Percentiles rank a stretch among this genome's conserved stretches.
Conservation (phyloP, 441 rosid genomes). For the Cnidoscolus chayamansa region DNA sequence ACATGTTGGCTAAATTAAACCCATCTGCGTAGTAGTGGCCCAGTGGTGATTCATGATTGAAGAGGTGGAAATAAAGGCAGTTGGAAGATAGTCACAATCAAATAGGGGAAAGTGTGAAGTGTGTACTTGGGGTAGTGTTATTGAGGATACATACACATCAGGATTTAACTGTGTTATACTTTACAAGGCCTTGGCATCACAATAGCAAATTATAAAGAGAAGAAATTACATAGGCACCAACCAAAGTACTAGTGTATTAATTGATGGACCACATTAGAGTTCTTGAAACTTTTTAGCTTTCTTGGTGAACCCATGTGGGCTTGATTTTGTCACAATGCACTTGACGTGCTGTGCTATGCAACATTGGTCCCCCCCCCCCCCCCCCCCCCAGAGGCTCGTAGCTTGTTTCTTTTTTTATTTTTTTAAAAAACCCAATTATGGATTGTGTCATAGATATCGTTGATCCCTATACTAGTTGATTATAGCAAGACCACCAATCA, state of each 20-base stretch:
- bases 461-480: too few relatives aligned
- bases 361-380: constrained; percentile 17
- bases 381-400: too few relatives aligned
- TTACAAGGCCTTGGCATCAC: too few relatives aligned
- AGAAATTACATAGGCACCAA: background rate
- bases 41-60: constrained; percentile 25
- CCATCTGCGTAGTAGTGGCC: constrained; percentile 3
- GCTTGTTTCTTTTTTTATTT: background rate
- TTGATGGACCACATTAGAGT: constrained; percentile 27
- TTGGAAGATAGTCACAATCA: constrained; percentile 31
- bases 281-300: constrained; percentile 18
- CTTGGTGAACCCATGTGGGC: constrained; percentile 28
- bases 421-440: background rate
- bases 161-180: too few relatives aligned
- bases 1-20: too few relatives aligned
- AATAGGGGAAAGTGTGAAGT: background rate
- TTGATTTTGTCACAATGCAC: constrained; percentile 17
- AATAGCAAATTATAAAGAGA: too few relatives aligned
- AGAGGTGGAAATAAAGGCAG: constrained; percentile 17
- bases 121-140: background rate
- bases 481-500: too few relatives aligned
- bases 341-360: constrained; percentile 7
- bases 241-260: background rate
- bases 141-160: too few relatives aligned
- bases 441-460: background rate